Percentiles rank a stretch among this genome's conserved stretches.
Evolutionary conservation across 768 basidiomycete genomes (phyloP).

Genomic region (Leucocoprinus sp.): DNA sequence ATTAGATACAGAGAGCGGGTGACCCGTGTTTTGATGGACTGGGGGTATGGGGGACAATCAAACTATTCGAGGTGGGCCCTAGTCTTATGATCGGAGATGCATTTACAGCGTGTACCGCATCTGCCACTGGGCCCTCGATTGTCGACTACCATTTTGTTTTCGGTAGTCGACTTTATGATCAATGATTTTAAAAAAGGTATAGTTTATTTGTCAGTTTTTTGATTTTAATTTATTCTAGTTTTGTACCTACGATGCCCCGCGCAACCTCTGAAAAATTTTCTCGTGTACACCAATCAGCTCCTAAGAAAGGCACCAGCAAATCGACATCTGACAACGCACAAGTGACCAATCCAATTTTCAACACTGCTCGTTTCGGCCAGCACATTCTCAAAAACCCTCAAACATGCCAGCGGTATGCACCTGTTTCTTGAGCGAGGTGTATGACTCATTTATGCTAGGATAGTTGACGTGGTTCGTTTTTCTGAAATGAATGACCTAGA

Average conservation of each 20-base stretch:
- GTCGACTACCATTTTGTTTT: too few relatives aligned
- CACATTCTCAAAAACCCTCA: conserved; percentile 95
- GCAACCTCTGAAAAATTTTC: conserved; percentile 72
- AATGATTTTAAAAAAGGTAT: too few relatives aligned
- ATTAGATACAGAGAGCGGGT: too few relatives aligned
- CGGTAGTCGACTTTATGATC: too few relatives aligned
- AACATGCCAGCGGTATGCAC: conserved; percentile 76
- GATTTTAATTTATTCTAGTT: background rate
- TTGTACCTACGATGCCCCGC: conserved; percentile 51
- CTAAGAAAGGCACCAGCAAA: conserved; percentile 36
- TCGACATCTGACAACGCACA: conserved; percentile 26
- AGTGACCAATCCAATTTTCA: conserved; percentile 82
- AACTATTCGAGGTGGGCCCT: too few relatives aligned
- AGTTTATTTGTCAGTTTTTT: too few relatives aligned
- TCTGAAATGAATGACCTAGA: background rate
- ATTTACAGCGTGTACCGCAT: too few relatives aligned
- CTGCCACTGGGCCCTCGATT: too few relatives aligned
- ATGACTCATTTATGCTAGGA: conserved; percentile 21
- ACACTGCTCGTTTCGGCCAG: conserved; percentile 92
- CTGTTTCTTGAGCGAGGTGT: background rate
- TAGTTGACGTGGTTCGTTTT: conserved; percentile 35
- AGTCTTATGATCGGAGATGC: too few relatives aligned
- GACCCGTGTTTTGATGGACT: too few relatives aligned
- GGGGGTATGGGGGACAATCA: too few relatives aligned
- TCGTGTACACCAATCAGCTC: conserved; percentile 58